Evolutionary conservation across 345 rosid species (phyloP).

Genomic region (Salix arbutifolia): DNA sequence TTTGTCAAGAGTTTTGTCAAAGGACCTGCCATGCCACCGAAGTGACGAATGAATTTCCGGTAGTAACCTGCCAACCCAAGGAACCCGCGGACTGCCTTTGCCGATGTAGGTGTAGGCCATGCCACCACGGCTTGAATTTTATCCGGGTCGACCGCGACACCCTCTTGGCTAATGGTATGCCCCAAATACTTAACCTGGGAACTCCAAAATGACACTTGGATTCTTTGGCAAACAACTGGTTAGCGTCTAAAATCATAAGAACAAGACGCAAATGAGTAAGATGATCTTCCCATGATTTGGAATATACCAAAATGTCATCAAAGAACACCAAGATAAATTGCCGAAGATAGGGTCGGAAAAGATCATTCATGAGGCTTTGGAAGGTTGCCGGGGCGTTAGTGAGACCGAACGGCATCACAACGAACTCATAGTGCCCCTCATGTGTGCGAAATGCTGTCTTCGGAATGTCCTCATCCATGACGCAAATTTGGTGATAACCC

Average conservation of each 20-base stretch:
- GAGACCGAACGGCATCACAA: too few relatives aligned
- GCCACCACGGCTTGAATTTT: background rate
- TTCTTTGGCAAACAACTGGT: background rate
- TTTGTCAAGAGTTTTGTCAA: background rate
- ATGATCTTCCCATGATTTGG: background rate
- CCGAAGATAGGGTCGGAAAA: background rate
- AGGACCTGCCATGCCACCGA: background rate
- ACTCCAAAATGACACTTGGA: background rate
- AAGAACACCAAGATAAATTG: too few relatives aligned
- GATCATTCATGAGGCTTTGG: too few relatives aligned
- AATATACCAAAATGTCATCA: background rate
- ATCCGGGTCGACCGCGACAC: accelerated
- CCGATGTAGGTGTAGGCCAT: background rate
- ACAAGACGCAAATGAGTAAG: background rate
- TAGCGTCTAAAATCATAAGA: background rate
- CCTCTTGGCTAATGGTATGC: background rate
- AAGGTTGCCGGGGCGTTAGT: too few relatives aligned
- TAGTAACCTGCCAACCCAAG: background rate
- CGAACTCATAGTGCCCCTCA: too few relatives aligned
- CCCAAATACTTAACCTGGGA: background rate
- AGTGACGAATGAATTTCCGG: background rate
- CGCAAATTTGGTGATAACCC: too few relatives aligned
- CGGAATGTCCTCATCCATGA: too few relatives aligned
- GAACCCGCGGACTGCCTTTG: background rate
- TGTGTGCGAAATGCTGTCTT: too few relatives aligned